A percentile compares a stretch with the other conserved stretches of the same genome.
These are phyloP conservation scores for Colletotrichum brevisporum DNA, from an alignment of 2,329 filamentous ascomycete genomes.

Conservation along the genomic window DNA sequence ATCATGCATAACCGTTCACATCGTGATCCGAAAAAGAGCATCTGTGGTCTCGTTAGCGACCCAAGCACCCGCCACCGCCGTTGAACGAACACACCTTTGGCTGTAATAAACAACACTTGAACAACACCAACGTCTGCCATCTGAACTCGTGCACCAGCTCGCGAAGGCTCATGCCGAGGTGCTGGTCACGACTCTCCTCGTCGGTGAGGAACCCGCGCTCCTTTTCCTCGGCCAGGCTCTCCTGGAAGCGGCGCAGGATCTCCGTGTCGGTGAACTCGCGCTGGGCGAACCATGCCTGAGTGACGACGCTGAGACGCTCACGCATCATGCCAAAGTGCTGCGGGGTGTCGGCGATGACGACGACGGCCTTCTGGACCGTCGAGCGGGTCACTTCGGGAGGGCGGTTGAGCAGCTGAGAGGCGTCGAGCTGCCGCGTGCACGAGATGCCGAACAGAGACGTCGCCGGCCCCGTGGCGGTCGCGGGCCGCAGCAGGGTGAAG, in stretches of 20 bases:
- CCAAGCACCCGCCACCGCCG: neutral
- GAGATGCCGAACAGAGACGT: constrained; percentile 96
- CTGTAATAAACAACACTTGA: constrained; percentile 94
- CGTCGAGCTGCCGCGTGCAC: constrained; percentile 92
- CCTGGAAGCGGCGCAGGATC: constrained; percentile 91
- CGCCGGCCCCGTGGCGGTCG: constrained; percentile 66
- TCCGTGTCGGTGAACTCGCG: constrained; percentile 92
- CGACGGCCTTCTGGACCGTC: constrained; percentile 97
- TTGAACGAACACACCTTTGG: constrained; percentile 77
- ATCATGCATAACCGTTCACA: constrained; percentile 98
- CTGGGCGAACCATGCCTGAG: constrained; percentile 96
- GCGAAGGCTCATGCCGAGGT: constrained; percentile 88
- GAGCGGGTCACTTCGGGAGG: constrained; percentile 94
- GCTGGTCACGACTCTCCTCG: constrained; percentile 85
- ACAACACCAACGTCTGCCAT: constrained; percentile 91
- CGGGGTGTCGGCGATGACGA: constrained; percentile 92
- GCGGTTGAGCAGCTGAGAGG: constrained; percentile 81
- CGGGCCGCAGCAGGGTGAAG: constrained; percentile 86
- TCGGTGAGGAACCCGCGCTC: constrained; percentile 69
- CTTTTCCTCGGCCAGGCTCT: constrained; percentile 82
- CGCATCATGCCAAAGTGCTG: constrained; percentile 91
- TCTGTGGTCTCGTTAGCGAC: constrained; percentile 65
- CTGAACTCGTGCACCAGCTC: constrained; percentile 96
- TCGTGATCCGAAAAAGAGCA: constrained; percentile 98
- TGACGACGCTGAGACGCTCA: constrained; percentile 91